phyloP scores from a whole-genome alignment of 768 basidiomycete genomes.

The Macrolepiota fuliginosa region DNA sequence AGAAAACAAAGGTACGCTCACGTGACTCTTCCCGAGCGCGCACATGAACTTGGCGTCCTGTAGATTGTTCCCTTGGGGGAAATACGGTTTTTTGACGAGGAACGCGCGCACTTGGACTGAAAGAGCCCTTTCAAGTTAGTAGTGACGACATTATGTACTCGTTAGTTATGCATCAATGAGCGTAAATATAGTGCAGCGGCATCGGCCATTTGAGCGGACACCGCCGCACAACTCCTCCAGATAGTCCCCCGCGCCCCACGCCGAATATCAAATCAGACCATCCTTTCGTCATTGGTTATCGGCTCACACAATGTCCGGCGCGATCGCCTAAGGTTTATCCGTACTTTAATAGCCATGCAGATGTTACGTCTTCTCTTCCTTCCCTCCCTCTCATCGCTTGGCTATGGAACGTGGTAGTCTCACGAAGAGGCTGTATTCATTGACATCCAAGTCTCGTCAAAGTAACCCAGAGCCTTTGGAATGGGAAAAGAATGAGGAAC shows the following conservation, averaged over 20 bases:
- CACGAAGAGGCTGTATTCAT: background rate
- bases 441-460: background rate
- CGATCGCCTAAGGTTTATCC: background rate
- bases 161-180: background rate
- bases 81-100: conserved; percentile 5
- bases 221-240: background rate
- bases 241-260: background rate
- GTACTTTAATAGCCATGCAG: background rate
- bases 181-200: background rate
- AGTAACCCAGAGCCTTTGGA: background rate
- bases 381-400: background rate
- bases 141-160: background rate
- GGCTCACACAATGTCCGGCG: background rate
- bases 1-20: conserved; percentile 34
- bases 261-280: background rate
- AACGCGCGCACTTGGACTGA: background rate
- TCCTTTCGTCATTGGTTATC: background rate
- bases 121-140: background rate
- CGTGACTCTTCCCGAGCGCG: too few species aligned
- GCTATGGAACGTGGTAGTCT: background rate
- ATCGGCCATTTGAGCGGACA: background rate
- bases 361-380: background rate
- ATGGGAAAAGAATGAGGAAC: background rate
- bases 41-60: background rate
- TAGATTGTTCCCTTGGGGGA: conserved; percentile 1